Evolutionary conservation across 2,329 filamentous ascomycete species (phyloP).

Genomic region (Fusarium robinianum): DNA sequence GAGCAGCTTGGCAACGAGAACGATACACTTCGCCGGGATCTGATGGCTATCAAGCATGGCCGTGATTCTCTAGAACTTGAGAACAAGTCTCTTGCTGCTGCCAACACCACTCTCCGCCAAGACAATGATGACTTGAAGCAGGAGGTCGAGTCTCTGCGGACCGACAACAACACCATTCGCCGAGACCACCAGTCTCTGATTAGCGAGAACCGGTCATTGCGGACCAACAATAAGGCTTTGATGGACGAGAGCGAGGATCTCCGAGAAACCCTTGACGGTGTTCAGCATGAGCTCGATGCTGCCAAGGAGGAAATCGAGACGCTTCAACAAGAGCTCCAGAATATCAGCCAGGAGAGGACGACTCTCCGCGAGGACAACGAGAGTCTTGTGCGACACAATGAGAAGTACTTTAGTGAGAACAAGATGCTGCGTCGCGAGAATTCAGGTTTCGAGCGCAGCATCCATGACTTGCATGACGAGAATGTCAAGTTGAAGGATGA

Average conservation of each 20-base stretch:
- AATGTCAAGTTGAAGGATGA: conserved; percentile 54
- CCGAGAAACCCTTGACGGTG: conserved; percentile 46
- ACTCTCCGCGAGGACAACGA: conserved; percentile 56
- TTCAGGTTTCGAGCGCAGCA: conserved; percentile 51
- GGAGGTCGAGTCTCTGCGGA: conserved; percentile 48
- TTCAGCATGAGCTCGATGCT: conserved; percentile 49
- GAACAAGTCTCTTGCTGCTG: conserved; percentile 46
- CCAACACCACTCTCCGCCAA: conserved; percentile 47
- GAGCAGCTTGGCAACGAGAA: conserved; percentile 46
- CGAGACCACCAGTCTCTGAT: conserved; percentile 50
- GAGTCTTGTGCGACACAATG: conserved; percentile 58
- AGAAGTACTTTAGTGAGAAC: conserved; percentile 59
- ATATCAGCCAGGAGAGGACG: conserved; percentile 49
- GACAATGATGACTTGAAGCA: conserved; percentile 44
- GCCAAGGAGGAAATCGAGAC: conserved; percentile 48
- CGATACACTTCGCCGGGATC: conserved; percentile 48
- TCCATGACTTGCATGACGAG: conserved; percentile 52
- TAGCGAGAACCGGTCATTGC: conserved; percentile 52
- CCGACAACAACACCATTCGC: conserved; percentile 48
- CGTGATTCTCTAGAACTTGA: conserved; percentile 46
- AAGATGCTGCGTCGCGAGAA: conserved; percentile 55
- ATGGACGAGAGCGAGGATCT: conserved; percentile 51
- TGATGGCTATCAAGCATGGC: conserved; percentile 46
- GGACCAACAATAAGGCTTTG: conserved; percentile 47
- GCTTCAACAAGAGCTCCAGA: conserved; percentile 45